Conservation (phyloP, 257 asterid species). For the Mentha longifolia region DNA sequence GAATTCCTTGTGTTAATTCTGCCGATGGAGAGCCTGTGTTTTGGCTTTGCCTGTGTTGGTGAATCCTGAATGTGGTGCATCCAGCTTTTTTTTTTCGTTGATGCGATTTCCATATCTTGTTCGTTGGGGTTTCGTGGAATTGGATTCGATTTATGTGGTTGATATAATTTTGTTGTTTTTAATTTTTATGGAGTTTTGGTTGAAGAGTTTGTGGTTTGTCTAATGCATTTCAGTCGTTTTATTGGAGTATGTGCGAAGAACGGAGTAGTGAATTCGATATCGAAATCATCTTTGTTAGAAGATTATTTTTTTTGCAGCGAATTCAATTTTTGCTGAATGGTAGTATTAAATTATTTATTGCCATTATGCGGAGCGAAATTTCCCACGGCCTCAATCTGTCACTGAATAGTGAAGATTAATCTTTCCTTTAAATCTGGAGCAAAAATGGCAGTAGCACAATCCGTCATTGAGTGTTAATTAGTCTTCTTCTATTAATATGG, state of each 20-base stretch:
- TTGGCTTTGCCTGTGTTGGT: conserved; percentile 2
- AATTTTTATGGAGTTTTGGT: neutral
- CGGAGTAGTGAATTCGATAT: conserved; percentile 2
- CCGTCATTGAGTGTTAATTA: neutral
- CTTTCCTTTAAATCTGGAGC: neutral
- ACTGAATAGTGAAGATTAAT: neutral
- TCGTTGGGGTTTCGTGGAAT: neutral
- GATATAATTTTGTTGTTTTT: neutral
- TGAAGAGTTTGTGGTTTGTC: conserved; percentile 4
- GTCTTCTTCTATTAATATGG: neutral
- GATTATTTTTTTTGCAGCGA: neutral
- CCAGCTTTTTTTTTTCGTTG: neutral
- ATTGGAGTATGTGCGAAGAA: neutral
- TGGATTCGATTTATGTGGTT: conserved; percentile 10
- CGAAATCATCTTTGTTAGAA: neutral
- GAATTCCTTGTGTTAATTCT: neutral
- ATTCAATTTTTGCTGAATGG: neutral
- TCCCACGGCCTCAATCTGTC: neutral
- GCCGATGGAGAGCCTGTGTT: neutral
- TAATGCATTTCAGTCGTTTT: neutral
- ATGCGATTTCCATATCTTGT: neutral
- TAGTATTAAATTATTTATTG: neutral
- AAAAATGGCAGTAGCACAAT: neutral
- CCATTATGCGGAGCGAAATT: neutral
- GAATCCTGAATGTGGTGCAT: conserved; percentile 14